Base-by-base conservation (phyloP, 495 filamentous ascomycete genomes). In the Venustampulla echinocandica region DNA sequence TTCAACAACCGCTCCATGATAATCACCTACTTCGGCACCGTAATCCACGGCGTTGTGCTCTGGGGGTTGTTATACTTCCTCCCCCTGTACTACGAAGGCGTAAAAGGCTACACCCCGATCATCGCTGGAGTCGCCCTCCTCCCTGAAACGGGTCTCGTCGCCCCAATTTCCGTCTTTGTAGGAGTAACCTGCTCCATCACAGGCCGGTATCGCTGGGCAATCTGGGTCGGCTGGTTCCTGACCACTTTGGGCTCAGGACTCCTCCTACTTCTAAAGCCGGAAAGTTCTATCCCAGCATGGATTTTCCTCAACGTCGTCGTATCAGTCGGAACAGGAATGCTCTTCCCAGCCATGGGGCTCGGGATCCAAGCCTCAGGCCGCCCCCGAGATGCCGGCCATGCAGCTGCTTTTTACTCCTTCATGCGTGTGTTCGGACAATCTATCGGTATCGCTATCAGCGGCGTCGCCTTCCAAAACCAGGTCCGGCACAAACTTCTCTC, bases 51-150 rank as follows among this genome's bases (percentile, higher is more conserved):
- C 21, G 59, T 67, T 32, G 53, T 72, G 23, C 60, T 69, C 30
- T 72, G 66, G 64, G 55, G 50, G 59, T 59, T 80, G 0, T 60
- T 89, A 1, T 85, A 86, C 52, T 85, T 81, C 41, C 58, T 84
- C 20, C 73, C 82, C 0, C 61, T 89, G 1, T 89, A 83, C 61
- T 84, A 79, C 50, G 70, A 81, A 53, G 77, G 74, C 6, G 74
- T 83, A 23, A 77, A 81, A 51, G 70, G 68, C 22, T 69, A 76
- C 49, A 62, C 68, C 5, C 66, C 76, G 1, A 75, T 80, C 34
- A 53, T 79, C 11, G 62, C 79, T 0, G 81, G 82, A 6, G 62
- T 87, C 3, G 69, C 75, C 1, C 53, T 85, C 4, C 69, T 85
- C 42, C 79, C 80, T 0, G 65, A 73, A 45, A 77, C 75, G 5